Conservation (phyloP, 441 rosid species). For the Pelargonium myrrhifolium region DNA sequence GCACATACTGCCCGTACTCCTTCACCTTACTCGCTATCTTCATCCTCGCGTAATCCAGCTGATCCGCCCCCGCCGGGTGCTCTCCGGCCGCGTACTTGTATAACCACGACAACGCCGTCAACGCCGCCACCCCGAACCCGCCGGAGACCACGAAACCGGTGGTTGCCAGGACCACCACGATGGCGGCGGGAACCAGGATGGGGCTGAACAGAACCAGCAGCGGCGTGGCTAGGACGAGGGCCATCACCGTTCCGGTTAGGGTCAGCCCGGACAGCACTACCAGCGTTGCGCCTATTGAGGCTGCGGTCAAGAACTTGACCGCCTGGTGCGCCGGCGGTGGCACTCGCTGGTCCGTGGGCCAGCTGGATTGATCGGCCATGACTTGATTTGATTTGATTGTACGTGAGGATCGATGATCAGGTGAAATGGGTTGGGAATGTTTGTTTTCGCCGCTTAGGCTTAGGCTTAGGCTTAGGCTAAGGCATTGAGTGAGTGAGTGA, state of each 20-base stretch:
- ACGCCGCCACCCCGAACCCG: slow-evolving; percentile 50
- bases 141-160: slow-evolving; percentile 54
- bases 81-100: slow-evolving; percentile 49
- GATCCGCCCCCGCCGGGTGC: slow-evolving; percentile 55
- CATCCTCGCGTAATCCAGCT: slow-evolving; percentile 44
- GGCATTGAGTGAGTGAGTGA: too few species aligned
- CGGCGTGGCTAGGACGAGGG: slow-evolving; percentile 51
- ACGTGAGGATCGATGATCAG: too few species aligned
- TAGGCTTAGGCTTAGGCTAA: too few species aligned
- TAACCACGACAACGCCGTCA: slow-evolving; percentile 48
- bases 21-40: slow-evolving; percentile 33
- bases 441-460: too few species aligned
- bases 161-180: slow-evolving; percentile 23
- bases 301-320: slow-evolving; percentile 50
- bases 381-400: too few species aligned
- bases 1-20: slow-evolving; percentile 46
- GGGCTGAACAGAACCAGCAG: slow-evolving; percentile 57
- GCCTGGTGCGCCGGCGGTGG: slow-evolving; percentile 29
- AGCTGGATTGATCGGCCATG: too few species aligned
- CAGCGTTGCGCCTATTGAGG: slow-evolving; percentile 35
- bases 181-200: slow-evolving; percentile 46
- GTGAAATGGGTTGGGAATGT: too few species aligned
- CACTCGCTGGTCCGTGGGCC: slow-evolving; percentile 4
- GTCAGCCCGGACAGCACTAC: slow-evolving; percentile 42
- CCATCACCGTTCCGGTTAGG: slow-evolving; percentile 47